Base-by-base conservation (phyloP, 495 filamentous ascomycete genomes). In the Daldinia loculata region DNA sequence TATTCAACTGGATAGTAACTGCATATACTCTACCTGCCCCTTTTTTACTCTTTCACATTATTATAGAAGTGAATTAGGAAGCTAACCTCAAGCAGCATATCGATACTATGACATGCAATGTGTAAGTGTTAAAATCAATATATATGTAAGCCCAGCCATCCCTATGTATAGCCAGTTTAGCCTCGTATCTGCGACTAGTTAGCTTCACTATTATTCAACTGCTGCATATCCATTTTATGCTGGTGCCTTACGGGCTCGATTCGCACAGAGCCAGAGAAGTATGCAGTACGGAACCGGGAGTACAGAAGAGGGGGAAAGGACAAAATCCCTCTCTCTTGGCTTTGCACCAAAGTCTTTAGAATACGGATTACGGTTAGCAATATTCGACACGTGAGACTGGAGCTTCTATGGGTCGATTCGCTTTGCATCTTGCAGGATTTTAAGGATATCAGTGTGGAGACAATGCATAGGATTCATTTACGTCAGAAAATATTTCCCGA, bases 391-490 rank as follows among this genome's bases (percentile, higher is more conserved):
- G 34, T 63, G 24, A 50, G 45, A 9, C 32, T 63, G 9, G 50
- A 41, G 34, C 26, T 53, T 39, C 32, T 53, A 26, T 55, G 60
- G 60, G 26, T 63, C 34, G 45, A 55, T 43, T 53, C 30, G n/a
- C 32, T 63, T 14, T 53, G 32, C 34, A 53, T 38, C 24, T 63
- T 53, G 60, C 45, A 52, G 36, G 48, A 53, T 14, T 63, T 32
- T 8, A 22, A 39, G 17, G 34, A 39, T n/a, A 41, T 63, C 4
- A 22, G 15, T 53, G 34, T 48, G 34, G 48, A 62, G 45, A 22
- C 32, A 38, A 51, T n/a, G 29, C 24, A 63, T 55, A 36, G 34
- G 32, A 24, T 14, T 48, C 19, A 24, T 48, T 48, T 24, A 63
- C n/a, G 48, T 36, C 30, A 34, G 48, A 43, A 53, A 29, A 9